Percentiles rank a stretch among this genome's conserved stretches.
phyloP scores from a whole-genome alignment of 331 rosid genomes.

The Stylosanthes scabra region DNA sequence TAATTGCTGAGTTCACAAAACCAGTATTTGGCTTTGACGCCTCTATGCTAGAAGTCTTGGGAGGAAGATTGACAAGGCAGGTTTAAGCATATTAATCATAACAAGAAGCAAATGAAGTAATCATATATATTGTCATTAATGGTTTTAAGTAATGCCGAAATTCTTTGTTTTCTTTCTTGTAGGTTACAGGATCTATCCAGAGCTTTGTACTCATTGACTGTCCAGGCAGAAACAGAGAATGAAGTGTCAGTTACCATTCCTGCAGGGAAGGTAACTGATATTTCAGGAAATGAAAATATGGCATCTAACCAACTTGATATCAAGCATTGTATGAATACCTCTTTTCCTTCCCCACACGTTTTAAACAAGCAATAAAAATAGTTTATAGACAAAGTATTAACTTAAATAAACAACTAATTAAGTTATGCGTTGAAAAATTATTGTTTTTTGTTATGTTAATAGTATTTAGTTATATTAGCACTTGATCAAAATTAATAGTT shows the following conservation, averaged over 20 bases:
- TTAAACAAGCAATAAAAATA: too few species aligned
- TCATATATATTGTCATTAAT: background rate
- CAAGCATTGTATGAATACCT: constrained; percentile 57
- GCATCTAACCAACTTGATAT: constrained; percentile 70
- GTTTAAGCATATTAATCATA: constrained; percentile 38
- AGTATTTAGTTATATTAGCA: background rate
- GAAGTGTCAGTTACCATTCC: constrained; percentile 62
- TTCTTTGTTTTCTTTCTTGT: constrained; percentile 24
- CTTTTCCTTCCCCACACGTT: constrained; percentile 32
- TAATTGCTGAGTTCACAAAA: constrained; percentile 70
- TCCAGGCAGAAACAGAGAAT: constrained; percentile 49
- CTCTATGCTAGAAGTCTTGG: constrained; percentile 54
- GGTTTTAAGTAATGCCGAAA: constrained; percentile 5
- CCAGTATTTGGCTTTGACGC: constrained; percentile 74
- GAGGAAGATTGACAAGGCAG: constrained; percentile 74
- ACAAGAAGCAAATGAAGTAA: background rate
- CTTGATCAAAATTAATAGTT: background rate
- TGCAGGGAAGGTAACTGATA: constrained; percentile 64
- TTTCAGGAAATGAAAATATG: constrained; percentile 74
- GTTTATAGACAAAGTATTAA: background rate
- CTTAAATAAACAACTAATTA: background rate
- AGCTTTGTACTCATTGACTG: constrained; percentile 68
- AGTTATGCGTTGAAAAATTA: background rate
- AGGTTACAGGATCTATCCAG: constrained; percentile 70
- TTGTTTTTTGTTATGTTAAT: background rate